These are phyloP conservation scores for Amphicarpaea edgeworthii DNA, from an alignment of 306 rosid species.

Conservation along the genomic window DNA sequence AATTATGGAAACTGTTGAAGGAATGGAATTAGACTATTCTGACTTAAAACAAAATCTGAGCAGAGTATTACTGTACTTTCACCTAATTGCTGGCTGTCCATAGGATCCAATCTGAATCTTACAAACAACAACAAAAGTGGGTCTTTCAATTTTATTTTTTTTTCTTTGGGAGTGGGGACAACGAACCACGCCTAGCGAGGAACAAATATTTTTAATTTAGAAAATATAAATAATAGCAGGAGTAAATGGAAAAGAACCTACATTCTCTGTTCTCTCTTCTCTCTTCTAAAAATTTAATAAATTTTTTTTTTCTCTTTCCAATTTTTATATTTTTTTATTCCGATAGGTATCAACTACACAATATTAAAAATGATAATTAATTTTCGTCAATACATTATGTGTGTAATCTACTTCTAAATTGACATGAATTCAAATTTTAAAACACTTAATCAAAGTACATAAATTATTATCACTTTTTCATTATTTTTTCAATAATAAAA, in stretches of 20 bases:
- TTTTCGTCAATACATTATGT: too few relatives aligned
- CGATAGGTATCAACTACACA: too few relatives aligned
- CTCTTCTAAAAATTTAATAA: too few relatives aligned
- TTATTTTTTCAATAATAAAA: too few relatives aligned
- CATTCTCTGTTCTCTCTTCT: too few relatives aligned
- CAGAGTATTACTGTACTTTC: constrained; percentile 3
- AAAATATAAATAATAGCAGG: constrained; percentile 2
- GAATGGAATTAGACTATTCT: constrained; percentile 42
- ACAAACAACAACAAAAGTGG: constrained; percentile 27
- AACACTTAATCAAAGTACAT: too few relatives aligned
- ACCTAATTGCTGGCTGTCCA: constrained; percentile 25
- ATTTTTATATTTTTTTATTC: too few relatives aligned
- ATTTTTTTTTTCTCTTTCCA: neutral
- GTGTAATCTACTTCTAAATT: too few relatives aligned
- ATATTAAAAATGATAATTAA: too few relatives aligned
- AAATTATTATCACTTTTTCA: too few relatives aligned
- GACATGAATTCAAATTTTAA: too few relatives aligned
- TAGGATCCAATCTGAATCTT: constrained; percentile 59
- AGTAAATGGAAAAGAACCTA: constrained; percentile 24
- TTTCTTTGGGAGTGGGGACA: constrained; percentile 35
- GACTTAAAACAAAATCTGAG: constrained; percentile 47
- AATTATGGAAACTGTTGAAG: constrained; percentile 40
- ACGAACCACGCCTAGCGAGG: constrained; percentile 37
- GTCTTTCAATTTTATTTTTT: constrained; percentile 15
- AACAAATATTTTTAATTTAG: neutral